These are phyloP conservation scores for Bigelowiella natans DNA, from an alignment of 78 protist genomes.

Conservation along the genomic window DNA sequence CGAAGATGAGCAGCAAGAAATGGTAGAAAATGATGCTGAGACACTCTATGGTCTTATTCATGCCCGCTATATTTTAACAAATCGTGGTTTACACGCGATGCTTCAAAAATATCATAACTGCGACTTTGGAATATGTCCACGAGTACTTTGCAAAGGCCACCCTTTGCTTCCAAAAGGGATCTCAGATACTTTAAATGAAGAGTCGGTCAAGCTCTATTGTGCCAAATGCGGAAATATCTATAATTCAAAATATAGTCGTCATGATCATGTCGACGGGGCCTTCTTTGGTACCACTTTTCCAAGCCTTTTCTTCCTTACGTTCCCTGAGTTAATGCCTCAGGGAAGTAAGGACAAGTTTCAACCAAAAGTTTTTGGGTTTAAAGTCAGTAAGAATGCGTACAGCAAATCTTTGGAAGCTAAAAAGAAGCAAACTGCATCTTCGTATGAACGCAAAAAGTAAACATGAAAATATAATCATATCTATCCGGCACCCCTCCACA, in stretches of 20 bases:
- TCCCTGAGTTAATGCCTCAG: constrained; percentile 54
- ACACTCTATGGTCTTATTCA: constrained; percentile 90
- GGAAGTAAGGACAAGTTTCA: constrained; percentile 34
- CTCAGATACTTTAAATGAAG: neutral
- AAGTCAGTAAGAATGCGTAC: constrained; percentile 34
- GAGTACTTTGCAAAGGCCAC: constrained; percentile 18
- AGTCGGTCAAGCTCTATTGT: constrained; percentile 17
- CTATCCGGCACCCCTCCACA: too few relatives aligned
- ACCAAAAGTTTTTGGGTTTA: constrained; percentile 78
- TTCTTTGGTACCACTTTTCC: constrained; percentile 90
- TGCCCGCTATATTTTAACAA: constrained; percentile 82
- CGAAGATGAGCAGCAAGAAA: constrained; percentile 44
- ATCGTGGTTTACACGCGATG: constrained; percentile 76
- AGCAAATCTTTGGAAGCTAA: constrained; percentile 4
- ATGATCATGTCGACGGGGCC: constrained; percentile 76
- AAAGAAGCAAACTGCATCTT: neutral
- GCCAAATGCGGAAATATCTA: constrained; percentile 8
- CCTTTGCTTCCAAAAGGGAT: constrained; percentile 20
- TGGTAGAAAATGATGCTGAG: constrained; percentile 60
- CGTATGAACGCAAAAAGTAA: neutral
- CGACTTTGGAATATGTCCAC: constrained; percentile 35
- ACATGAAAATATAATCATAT: too few relatives aligned
- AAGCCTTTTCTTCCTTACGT: constrained; percentile 62
- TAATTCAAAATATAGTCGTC: neutral
- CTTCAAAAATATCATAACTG: constrained; percentile 1